phyloP scores from a whole-genome alignment of 208 protist species.

The Leishmania turanica region DNA sequence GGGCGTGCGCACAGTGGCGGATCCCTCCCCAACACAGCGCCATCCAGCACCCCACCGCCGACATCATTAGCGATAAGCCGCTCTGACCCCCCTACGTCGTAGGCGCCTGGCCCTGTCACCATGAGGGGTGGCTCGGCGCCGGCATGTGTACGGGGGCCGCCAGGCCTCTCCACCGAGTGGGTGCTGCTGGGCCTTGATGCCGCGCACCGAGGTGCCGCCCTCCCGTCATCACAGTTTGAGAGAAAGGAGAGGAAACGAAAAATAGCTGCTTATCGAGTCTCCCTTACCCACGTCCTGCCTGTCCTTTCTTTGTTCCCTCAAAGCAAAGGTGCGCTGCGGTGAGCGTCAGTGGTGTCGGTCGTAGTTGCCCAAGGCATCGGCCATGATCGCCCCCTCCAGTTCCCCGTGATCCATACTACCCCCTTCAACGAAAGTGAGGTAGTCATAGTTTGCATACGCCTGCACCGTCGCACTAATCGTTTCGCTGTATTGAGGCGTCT shows the following conservation, averaged over 20 bases:
- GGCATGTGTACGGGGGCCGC: not conserved
- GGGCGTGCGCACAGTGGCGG: not conserved
- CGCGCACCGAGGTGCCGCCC: not conserved
- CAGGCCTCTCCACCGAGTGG: not conserved
- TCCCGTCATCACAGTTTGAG: not conserved
- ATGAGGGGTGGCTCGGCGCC: not conserved
- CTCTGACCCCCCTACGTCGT: not conserved
- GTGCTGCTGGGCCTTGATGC: not conserved
- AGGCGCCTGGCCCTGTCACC: not conserved
- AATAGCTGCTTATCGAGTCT: not conserved
- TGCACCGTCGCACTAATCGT: constrained; percentile 47
- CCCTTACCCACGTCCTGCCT: not conserved
- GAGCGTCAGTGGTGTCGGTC: constrained; percentile 37
- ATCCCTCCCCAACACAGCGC: not conserved
- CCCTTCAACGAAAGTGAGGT: constrained; percentile 69
- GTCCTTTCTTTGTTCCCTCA: not conserved
- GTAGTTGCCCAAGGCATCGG: constrained; percentile 81
- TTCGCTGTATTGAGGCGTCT: constrained; percentile 50
- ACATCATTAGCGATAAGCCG: not conserved
- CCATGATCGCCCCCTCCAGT: constrained; percentile 76
- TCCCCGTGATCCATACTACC: constrained; percentile 50
- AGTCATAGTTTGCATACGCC: constrained; percentile 76
- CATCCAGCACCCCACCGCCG: not conserved
- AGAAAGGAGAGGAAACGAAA: not conserved
- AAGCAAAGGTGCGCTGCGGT: not conserved